A percentile compares a stretch with the other conserved stretches of the same genome.
phyloP scores from a whole-genome alignment of 768 basidiomycete genomes.

The Suillus hirtellus region DNA sequence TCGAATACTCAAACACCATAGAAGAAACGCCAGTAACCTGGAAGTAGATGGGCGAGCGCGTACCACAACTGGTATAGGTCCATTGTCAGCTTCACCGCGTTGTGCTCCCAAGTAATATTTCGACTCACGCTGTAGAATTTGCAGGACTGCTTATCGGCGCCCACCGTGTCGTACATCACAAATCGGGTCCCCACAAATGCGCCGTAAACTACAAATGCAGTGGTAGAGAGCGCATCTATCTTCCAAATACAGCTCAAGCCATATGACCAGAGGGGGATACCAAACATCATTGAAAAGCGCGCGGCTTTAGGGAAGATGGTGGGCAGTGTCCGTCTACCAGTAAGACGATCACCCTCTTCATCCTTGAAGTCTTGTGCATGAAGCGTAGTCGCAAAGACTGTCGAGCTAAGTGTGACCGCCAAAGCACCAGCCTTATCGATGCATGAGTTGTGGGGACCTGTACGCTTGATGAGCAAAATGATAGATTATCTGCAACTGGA shows the following conservation, averaged over 20 bases:
- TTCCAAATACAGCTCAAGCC: slow-evolving; percentile 38
- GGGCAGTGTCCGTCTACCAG: slow-evolving; percentile 43
- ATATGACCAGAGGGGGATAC: slow-evolving; percentile 40
- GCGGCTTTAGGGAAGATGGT: slow-evolving; percentile 42
- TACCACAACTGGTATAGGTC: slow-evolving; percentile 31
- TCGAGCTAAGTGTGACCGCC: slow-evolving; percentile 37
- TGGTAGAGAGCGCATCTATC: slow-evolving; percentile 27
- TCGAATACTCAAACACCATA: slow-evolving; percentile 16
- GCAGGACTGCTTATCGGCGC: slow-evolving; percentile 37
- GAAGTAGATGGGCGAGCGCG: slow-evolving; percentile 34
- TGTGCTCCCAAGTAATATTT: background rate
- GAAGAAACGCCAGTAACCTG: slow-evolving; percentile 38
- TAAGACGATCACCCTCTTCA: slow-evolving; percentile 39
- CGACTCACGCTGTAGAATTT: slow-evolving; percentile 38
- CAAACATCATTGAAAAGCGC: slow-evolving; percentile 33
- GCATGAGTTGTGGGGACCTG: slow-evolving; percentile 23
- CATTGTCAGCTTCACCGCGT: background rate
- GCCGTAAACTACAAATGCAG: slow-evolving; percentile 33
- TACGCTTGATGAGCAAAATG: slow-evolving; percentile 18
- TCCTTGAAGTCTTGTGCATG: slow-evolving; percentile 53
- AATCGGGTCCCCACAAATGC: slow-evolving; percentile 37
- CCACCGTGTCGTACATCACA: slow-evolving; percentile 27
- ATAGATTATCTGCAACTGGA: background rate
- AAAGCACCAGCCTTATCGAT: slow-evolving; percentile 24
- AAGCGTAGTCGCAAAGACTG: slow-evolving; percentile 45